Evolutionary conservation across 495 filamentous ascomycete species (phyloP).

Genomic region (Chaetomium fimeti): DNA sequence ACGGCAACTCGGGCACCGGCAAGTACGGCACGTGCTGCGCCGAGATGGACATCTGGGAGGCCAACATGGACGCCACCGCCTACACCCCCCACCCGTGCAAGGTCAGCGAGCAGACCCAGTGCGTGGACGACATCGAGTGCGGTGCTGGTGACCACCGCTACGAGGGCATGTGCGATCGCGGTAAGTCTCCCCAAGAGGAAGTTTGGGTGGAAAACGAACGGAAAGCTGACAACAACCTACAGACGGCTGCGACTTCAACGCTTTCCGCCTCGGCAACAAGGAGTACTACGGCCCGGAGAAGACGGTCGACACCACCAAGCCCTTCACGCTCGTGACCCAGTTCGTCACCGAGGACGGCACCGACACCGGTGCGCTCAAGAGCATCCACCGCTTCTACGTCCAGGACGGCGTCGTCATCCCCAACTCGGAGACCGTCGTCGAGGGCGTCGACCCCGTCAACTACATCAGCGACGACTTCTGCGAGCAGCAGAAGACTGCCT

Average conservation of each 20-base stretch:
- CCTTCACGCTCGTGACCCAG: conserved; percentile 70
- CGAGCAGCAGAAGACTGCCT: conserved; percentile 57
- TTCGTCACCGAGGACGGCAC: conserved; percentile 62
- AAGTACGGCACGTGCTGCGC: conserved; percentile 63
- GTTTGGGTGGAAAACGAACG: too few relatives aligned
- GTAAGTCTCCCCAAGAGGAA: too few relatives aligned
- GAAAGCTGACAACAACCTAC: conserved; percentile 42
- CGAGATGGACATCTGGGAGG: conserved; percentile 72
- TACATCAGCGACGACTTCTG: conserved; percentile 60
- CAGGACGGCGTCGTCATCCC: conserved; percentile 59
- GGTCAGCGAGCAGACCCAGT: conserved; percentile 52
- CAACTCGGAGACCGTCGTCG: conserved; percentile 42
- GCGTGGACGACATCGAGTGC: conserved; percentile 42
- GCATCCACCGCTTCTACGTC: conserved; percentile 65
- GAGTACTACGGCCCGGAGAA: conserved; percentile 56
- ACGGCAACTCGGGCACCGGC: conserved; percentile 56
- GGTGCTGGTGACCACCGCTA: conserved; percentile 38
- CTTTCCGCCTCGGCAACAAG: conserved; percentile 59
- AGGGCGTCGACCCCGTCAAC: conserved; percentile 53
- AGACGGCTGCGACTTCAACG: conserved; percentile 73
- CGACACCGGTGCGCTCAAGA: conserved; percentile 52
- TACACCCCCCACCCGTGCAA: conserved; percentile 62
- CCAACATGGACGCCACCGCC: conserved; percentile 59
- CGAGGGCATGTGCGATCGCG: conserved; percentile 41
- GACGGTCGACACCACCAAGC: conserved; percentile 59